Percentiles rank a stretch among this genome's conserved stretches.
phyloP scores from a whole-genome alignment of 2,329 filamentous ascomycete genomes.

The Ascochyta fabae region DNA sequence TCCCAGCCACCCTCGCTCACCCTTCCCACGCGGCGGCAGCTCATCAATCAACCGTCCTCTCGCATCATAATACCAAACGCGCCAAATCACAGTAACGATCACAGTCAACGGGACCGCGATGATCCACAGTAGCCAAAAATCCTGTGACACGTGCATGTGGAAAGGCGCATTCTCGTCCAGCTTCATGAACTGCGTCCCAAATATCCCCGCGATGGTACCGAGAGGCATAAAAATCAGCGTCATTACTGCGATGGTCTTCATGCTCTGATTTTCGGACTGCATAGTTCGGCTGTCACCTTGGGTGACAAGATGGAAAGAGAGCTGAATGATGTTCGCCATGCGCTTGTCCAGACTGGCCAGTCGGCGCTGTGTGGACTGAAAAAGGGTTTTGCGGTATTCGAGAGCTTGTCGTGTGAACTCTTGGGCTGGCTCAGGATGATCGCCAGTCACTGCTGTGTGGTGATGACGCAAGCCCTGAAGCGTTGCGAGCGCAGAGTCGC shows the following conservation, averaged over 20 bases:
- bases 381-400: constrained; percentile 40
- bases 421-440: constrained; percentile 13
- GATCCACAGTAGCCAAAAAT: constrained; percentile 42
- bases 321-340: constrained; percentile 48
- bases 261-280: constrained; percentile 50
- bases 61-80: constrained; percentile 32
- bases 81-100: constrained; percentile 29
- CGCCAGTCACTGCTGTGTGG: constrained; percentile 17
- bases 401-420: constrained; percentile 27
- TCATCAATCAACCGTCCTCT: constrained; percentile 21
- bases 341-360: constrained; percentile 46
- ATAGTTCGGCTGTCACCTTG: constrained; percentile 48
- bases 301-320: constrained; percentile 51
- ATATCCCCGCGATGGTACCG: constrained; percentile 42
- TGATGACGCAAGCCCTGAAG: constrained; percentile 32
- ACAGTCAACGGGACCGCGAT: constrained; percentile 34
- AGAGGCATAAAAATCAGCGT: constrained; percentile 54
- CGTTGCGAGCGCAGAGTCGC: constrained; percentile 38
- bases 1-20: constrained; percentile 23
- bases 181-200: constrained; percentile 40
- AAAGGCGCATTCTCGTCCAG: constrained; percentile 26
- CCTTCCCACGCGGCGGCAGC: neutral
- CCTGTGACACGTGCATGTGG: constrained; percentile 32
- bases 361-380: constrained; percentile 45
- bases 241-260: constrained; percentile 56